Base-by-base conservation (phyloP, 305 asterid genomes). In the Stenogyne calaminthoides region DNA sequence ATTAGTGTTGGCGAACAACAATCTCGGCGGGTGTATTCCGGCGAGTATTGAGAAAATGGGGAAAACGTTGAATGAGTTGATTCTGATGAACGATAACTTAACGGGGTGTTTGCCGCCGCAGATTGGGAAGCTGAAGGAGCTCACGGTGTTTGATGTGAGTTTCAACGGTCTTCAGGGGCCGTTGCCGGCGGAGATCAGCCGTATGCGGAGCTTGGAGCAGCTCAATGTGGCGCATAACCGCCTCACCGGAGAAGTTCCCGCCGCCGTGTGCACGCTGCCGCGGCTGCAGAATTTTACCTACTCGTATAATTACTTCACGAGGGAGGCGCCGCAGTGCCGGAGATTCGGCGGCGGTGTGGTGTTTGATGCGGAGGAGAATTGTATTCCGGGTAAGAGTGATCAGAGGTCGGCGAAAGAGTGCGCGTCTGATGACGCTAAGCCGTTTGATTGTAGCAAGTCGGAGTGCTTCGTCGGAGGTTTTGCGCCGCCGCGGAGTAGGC, bases 11-110 rank as follows among this genome's bases (percentile, higher is more conserved):
- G 95, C 98, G 5, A 84, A 92, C 57, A 90, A 92, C 80, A 74
- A 85, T 37, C 87, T 88, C 20, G 84, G 91, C 3, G 96, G 98
- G 0, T 88, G 96, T 70, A 90, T 92, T 59, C 98, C 96, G 2
- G 78, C 62, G 3, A 88, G 87, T 74, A 86, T 92, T 71, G 96
- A 89, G 65, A 87, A 78, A 12, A 92, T 92, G 98, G 83, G 84
- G 34, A 84, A 64, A 72, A 90, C 92, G 2, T 58, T 90, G 83
- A 85, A 90, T 11, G 96, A 92, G 81, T 51, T 90, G 68, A 71
- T 86, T 39, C 64, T 89, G 79, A 18, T 72, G 82, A 89, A 88
- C 16, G 89, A 88, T 37, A 76, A 85, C 29, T 76, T 91, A 49
- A 80, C 88, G 1, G 97, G 95, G 18, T 91, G 98, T 76, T 71